These are phyloP conservation scores for Amesomyces nigricolor DNA, from an alignment of 2,329 filamentous ascomycete species.

Conservation along the genomic window DNA sequence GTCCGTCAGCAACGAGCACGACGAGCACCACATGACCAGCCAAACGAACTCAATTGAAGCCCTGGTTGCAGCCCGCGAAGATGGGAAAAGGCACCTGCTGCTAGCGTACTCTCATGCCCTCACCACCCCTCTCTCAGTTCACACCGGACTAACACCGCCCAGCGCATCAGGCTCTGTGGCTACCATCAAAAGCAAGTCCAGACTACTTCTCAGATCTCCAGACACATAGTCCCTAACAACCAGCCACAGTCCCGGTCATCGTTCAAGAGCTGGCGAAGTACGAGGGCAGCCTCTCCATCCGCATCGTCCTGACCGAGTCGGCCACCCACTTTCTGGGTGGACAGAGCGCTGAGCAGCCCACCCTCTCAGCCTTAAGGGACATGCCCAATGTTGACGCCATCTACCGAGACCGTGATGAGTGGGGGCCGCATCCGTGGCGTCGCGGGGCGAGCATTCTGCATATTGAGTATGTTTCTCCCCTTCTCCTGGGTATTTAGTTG, in stretches of 20 bases:
- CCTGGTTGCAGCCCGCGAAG: slow-evolving; percentile 17
- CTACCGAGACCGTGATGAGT: slow-evolving; percentile 82
- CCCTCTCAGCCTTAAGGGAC: slow-evolving; percentile 50
- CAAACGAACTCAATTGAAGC: slow-evolving; percentile 19
- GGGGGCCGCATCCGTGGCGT: slow-evolving; percentile 66
- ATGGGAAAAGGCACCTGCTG: slow-evolving; percentile 22
- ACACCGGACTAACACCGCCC: background rate
- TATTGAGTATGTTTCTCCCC: slow-evolving; percentile 55
- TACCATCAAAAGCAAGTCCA: slow-evolving; percentile 26
- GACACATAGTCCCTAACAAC: background rate
- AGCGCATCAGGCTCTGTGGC: slow-evolving; percentile 27
- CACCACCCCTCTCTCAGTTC: background rate
- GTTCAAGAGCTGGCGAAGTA: slow-evolving; percentile 48
- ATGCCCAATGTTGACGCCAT: slow-evolving; percentile 72
- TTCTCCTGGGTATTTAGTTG: background rate
- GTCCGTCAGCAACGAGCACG: slow-evolving; percentile 14
- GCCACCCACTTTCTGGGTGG: slow-evolving; percentile 71
- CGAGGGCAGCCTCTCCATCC: slow-evolving; percentile 62
- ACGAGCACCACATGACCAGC: slow-evolving; percentile 15
- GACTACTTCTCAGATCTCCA: background rate
- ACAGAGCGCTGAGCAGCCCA: slow-evolving; percentile 72
- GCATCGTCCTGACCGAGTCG: slow-evolving; percentile 72
- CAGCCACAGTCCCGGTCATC: slow-evolving; percentile 47
- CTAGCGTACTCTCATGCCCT: slow-evolving; percentile 19
- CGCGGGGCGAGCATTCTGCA: slow-evolving; percentile 78